Percentiles rank a stretch among this genome's conserved stretches.
phyloP scores from a whole-genome alignment of 441 rosid species.

The Daphne laureola region DNA sequence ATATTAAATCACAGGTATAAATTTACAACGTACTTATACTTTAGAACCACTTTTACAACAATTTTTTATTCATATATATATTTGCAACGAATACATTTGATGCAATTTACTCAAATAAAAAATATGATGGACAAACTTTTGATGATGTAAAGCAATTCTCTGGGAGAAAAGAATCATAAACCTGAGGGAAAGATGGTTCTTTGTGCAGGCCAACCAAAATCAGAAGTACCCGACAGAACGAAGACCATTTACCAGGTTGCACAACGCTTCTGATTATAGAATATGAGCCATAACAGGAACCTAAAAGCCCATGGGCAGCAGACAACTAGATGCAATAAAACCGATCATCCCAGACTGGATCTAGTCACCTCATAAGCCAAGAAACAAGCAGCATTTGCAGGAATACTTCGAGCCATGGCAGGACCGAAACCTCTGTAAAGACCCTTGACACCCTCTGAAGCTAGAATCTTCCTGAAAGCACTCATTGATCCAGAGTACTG shows the following conservation, averaged over 20 bases:
- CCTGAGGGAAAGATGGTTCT: conserved; percentile 8
- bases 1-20: too few species aligned
- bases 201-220: conserved; percentile 3
- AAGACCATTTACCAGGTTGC: conserved; percentile 9
- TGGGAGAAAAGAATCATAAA: background rate
- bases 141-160: background rate
- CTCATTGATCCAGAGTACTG: conserved; percentile 56
- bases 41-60: too few species aligned
- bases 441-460: conserved; percentile 72
- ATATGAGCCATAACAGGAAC: conserved; percentile 2
- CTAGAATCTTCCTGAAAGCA: conserved; percentile 62
- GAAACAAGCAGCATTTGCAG: conserved; percentile 94
- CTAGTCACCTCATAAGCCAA: conserved; percentile 74
- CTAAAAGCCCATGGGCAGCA: background rate
- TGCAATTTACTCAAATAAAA: too few species aligned
- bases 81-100: too few species aligned
- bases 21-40: too few species aligned
- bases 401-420: conserved; percentile 86
- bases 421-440: conserved; percentile 83
- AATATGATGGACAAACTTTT: background rate
- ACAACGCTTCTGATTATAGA: conserved; percentile 10
- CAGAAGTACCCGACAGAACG: conserved; percentile 3
- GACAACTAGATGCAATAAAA: background rate
- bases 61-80: too few species aligned
- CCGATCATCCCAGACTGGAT: conserved; percentile 55